These are phyloP conservation scores for Hydrangea macrophylla DNA, from an alignment of 148 eudicot species.

Conservation along the genomic window DNA sequence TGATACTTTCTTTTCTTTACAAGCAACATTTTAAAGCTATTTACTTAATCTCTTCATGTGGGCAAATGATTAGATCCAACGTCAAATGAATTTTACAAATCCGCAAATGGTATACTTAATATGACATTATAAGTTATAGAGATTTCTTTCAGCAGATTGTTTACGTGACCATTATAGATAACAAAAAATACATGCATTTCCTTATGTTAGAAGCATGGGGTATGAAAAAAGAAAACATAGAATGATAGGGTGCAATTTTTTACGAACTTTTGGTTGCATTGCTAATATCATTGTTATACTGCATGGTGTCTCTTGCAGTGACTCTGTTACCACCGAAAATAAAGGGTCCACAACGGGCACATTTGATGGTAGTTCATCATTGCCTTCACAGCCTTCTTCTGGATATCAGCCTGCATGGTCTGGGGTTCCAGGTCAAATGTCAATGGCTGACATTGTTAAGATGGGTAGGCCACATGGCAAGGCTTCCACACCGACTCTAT, in stretches of 20 bases:
- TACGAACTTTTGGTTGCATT: slow-evolving; percentile 3
- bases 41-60: too few species aligned
- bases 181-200: not conserved
- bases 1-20: too few species aligned
- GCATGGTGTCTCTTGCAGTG: slow-evolving; percentile 52
- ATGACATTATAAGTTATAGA: too few species aligned
- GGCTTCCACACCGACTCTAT: slow-evolving; percentile 32
- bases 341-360: slow-evolving; percentile 28
- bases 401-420: slow-evolving; percentile 72
- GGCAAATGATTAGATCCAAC: too few species aligned
- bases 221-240: too few species aligned
- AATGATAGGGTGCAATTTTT: not conserved
- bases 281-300: slow-evolving; percentile 2
- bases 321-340: slow-evolving; percentile 37
- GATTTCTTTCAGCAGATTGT: not conserved
- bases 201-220: too few species aligned
- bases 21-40: too few species aligned
- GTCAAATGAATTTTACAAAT: too few species aligned
- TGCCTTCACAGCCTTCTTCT: slow-evolving; percentile 50
- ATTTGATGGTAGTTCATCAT: slow-evolving; percentile 41
- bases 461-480: slow-evolving; percentile 84
- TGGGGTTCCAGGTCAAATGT: slow-evolving; percentile 71
- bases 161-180: not conserved
- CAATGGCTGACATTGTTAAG: slow-evolving; percentile 98
- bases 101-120: too few species aligned